Evolutionary conservation across 345 rosid genomes (phyloP), one percentile per base, ranked within the genome.

Genomic region (Syzygium grande): DNA sequence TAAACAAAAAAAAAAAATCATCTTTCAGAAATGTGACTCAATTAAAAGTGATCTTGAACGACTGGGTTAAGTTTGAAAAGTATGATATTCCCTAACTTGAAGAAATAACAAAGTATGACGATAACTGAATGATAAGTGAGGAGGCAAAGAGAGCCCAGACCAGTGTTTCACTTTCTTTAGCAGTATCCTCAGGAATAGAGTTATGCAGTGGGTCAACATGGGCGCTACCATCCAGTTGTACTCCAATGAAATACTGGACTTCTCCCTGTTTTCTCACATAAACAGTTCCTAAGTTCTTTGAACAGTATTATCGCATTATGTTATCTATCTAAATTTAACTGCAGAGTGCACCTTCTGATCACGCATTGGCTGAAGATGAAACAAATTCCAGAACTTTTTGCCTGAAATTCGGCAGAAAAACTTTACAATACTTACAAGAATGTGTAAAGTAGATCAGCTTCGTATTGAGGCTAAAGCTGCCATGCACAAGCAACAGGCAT

Each of bases 331-430:
- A 84, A 52, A 53, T 52, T 29, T 25, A 52, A 29, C 43, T 19
- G 63, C 21, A n/a, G 46, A 79, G 54, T 86, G 30, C 89, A 97
- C 99, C 98, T 97, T 97, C 85, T 96, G 99, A 91, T 97, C 99
- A 92, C 99, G 99, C 99, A 97, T 97, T 90, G 99, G 99, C 92
- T 97, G 99, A 84, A 97, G 91, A 92, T 97, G 99, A 93, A 97
- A 97, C 89, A 97, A 91, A 91, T 96, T 97, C 99, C 99, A 97
- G 89, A 97, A 97, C 92, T 97, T 97, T 91, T 96, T 97, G n/a
- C 99, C 99, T 97, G 92, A 61, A 90, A 38, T 58, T 41, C 73
- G 27, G 63, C 51, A 52, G 22, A 52, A 73, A 73, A 38, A 73
- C 15, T 19, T 73, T 21, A 73, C 83, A 38, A 73, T 38, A 73